Evolutionary conservation across 2,329 filamentous ascomycete genomes (phyloP).

Genomic region (Trichoderma sp.): DNA sequence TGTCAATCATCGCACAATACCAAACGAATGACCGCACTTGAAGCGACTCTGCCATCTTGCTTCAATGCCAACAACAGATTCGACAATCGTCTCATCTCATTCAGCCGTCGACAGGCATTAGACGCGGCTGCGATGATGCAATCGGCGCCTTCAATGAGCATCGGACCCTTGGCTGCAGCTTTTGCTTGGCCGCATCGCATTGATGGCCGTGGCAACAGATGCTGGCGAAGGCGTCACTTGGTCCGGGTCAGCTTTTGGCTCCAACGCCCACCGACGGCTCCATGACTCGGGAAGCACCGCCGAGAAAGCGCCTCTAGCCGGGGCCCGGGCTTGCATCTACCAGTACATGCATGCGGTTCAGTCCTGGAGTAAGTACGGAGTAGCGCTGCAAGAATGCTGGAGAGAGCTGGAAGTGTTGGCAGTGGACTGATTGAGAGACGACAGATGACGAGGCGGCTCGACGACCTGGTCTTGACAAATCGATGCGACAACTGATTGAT

Average conservation of each 20-base stretch:
- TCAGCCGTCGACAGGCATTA: background rate
- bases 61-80: background rate
- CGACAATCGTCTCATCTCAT: background rate
- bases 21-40: too few relatives aligned
- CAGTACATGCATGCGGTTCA: background rate
- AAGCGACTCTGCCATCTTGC: too few relatives aligned
- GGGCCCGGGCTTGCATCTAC: too few relatives aligned
- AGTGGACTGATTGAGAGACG: background rate
- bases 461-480: background rate
- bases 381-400: conserved; percentile 1
- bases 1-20: too few relatives aligned
- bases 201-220: conserved; percentile 3
- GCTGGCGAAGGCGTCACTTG: background rate
- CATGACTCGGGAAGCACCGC: conserved; percentile 21
- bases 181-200: background rate
- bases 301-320: conserved; percentile 16
- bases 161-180: background rate
- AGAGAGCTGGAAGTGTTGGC: background rate
- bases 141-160: conserved; percentile 11
- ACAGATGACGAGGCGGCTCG: too few relatives aligned
- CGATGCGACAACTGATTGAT: background rate
- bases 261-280: background rate
- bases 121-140: conserved; percentile 2
- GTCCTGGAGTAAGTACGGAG: background rate
- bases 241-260: conserved; percentile 13